These are phyloP conservation scores for Sporothrix euskadiensis DNA, from an alignment of 2,329 filamentous ascomycete species.

Conservation along the genomic window DNA sequence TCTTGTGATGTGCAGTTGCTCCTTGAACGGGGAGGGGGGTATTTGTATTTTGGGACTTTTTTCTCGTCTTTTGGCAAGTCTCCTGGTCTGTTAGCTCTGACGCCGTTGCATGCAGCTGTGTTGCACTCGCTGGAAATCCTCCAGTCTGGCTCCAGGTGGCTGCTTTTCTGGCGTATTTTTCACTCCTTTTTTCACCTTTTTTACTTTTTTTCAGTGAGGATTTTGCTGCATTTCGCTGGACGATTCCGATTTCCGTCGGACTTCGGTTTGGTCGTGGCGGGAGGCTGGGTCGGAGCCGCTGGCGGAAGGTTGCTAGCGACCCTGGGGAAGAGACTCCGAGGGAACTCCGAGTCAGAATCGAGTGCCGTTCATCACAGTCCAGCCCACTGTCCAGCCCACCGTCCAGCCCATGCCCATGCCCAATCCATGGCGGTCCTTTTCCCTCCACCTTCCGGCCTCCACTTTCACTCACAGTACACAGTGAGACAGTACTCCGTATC, in stretches of 20 bases:
- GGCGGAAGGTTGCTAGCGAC: neutral
- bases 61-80: neutral
- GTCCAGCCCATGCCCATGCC: neutral
- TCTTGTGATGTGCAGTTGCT: neutral
- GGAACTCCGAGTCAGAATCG: neutral
- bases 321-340: neutral
- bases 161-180: neutral
- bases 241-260: constrained; percentile 8
- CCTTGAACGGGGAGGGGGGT: too few relatives aligned
- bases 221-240: neutral
- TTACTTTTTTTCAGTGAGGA: neutral
- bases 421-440: neutral
- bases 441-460: neutral
- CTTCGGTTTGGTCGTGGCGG: constrained; percentile 2
- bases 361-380: neutral
- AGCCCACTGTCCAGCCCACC: neutral
- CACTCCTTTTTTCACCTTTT: too few relatives aligned
- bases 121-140: neutral
- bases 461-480: neutral
- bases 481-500: too few relatives aligned
- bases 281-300: neutral
- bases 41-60: neutral
- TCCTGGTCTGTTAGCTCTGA: neutral
- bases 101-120: constrained; percentile 6
- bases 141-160: neutral